phyloP scores from a whole-genome alignment of 1,284 basidiomycete species.

The Cutaneotrichosporon sp. region DNA sequence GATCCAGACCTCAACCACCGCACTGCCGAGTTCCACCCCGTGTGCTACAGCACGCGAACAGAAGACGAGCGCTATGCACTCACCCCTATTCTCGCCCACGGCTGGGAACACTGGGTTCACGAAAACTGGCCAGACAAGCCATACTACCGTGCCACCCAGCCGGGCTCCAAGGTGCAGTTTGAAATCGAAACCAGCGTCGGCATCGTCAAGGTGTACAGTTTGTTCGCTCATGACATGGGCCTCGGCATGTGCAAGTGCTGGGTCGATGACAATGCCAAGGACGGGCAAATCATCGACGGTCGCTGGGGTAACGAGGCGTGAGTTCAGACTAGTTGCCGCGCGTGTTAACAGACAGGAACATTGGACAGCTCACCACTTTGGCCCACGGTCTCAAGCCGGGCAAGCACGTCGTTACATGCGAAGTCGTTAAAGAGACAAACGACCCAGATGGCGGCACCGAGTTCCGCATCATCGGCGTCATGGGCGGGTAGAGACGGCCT shows the following conservation, averaged over 20 bases:
- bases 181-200: conserved; percentile 40
- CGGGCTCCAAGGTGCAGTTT: conserved; percentile 37
- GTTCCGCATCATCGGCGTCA: conserved; percentile 16
- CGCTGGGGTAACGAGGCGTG: conserved; percentile 29
- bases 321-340: background rate
- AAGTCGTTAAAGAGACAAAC: conserved; percentile 14
- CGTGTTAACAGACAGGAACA: conserved; percentile 16
- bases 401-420: conserved; percentile 13
- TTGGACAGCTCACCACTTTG: conserved; percentile 14
- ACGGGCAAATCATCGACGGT: conserved; percentile 26
- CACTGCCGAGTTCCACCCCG: conserved; percentile 33
- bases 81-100: conserved; percentile 28
- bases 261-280: conserved; percentile 33
- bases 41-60: conserved; percentile 34
- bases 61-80: conserved; percentile 35
- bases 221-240: conserved; percentile 38
- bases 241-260: conserved; percentile 44
- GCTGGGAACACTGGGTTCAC: conserved; percentile 45
- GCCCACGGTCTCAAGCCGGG: conserved; percentile 5
- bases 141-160: conserved; percentile 33
- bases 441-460: conserved; percentile 13
- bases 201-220: conserved; percentile 42
- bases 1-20: conserved; percentile 26
- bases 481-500: conserved; percentile 5
- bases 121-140: conserved; percentile 43